Percentiles rank a stretch among this genome's conserved stretches.
Evolutionary conservation across 23 red algal genomes (phyloP).

Genomic region (Agarophyton chilense): DNA sequence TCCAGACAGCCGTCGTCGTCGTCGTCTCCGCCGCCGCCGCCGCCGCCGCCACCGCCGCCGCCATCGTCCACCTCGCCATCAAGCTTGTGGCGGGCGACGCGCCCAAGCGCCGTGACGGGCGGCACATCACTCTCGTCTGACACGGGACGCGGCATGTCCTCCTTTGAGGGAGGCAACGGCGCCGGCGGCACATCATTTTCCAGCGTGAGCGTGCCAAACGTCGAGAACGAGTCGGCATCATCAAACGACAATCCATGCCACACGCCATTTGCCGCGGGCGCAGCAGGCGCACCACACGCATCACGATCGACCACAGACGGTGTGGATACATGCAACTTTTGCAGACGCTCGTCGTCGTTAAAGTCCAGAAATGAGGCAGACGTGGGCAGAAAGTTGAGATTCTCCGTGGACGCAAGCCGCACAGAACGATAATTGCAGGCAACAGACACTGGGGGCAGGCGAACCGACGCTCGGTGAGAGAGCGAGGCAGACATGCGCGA

Average conservation of each 20-base stretch:
- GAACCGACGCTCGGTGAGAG: too few species aligned
- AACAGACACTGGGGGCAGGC: too few species aligned
- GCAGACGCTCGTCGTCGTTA: conserved; percentile 44
- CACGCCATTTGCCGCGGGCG: not conserved
- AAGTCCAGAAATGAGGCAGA: conserved; percentile 59
- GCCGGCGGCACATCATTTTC: not conserved
- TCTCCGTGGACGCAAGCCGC: not conserved
- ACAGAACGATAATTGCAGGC: not conserved
- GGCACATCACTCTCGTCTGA: not conserved
- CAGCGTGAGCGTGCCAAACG: conserved; percentile 35
- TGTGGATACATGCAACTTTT: not conserved
- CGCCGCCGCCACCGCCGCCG: too few species aligned
- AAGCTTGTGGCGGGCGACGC: too few species aligned
- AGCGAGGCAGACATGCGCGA: too few species aligned
- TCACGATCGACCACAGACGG: too few species aligned
- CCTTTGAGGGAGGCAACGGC: not conserved
- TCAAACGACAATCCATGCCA: conserved; percentile 42
- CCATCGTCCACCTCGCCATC: too few species aligned
- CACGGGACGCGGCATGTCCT: not conserved
- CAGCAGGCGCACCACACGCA: too few species aligned
- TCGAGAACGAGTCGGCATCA: conserved; percentile 55
- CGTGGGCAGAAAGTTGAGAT: conserved; percentile 42
- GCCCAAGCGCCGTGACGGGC: too few species aligned
- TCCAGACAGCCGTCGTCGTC: conserved; percentile 65
- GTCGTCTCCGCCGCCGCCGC: too few species aligned